A percentile compares a stretch with the other conserved stretches of the same genome.
phyloP scores from a whole-genome alignment of 768 basidiomycete genomes.

The Arthromyces matolae region DNA sequence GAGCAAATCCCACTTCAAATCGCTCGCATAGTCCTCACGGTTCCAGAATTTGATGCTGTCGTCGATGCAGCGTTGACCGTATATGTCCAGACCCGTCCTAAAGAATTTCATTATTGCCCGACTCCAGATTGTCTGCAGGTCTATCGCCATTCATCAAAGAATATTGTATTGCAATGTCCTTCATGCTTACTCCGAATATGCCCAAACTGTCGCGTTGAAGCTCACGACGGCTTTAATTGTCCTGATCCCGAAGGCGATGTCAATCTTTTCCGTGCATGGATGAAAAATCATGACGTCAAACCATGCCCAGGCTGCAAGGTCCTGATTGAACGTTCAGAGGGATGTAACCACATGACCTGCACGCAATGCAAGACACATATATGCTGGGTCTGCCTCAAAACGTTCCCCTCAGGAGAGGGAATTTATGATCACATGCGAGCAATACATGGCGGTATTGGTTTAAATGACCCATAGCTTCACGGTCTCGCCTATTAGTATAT shows the following conservation, averaged over 20 bases:
- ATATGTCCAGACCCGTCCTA: constrained; percentile 54
- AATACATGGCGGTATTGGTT: constrained; percentile 63
- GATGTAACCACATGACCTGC: constrained; percentile 86
- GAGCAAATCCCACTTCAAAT: constrained; percentile 50
- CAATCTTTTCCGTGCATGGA: constrained; percentile 62
- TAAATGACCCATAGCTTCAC: constrained; percentile 11
- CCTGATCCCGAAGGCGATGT: constrained; percentile 54
- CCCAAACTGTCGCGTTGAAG: constrained; percentile 48
- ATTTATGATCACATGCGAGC: constrained; percentile 79
- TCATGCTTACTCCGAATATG: constrained; percentile 71
- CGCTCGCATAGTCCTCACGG: constrained; percentile 47
- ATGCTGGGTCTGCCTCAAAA: constrained; percentile 76
- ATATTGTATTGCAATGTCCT: constrained; percentile 61
- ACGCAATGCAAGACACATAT: constrained; percentile 69
- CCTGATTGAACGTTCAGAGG: constrained; percentile 67
- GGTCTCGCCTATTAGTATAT: background rate
- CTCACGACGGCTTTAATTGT: constrained; percentile 69
- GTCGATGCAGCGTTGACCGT: constrained; percentile 57
- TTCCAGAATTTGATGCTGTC: constrained; percentile 51
- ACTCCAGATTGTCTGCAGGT: constrained; percentile 76
- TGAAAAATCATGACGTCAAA: constrained; percentile 60
- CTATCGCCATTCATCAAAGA: constrained; percentile 53
- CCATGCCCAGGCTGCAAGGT: constrained; percentile 69
- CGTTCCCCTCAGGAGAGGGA: constrained; percentile 62
- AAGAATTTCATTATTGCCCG: constrained; percentile 72